Conservation (phyloP, 1,284 basidiomycete genomes). For the Malassezia caprae region DNA sequence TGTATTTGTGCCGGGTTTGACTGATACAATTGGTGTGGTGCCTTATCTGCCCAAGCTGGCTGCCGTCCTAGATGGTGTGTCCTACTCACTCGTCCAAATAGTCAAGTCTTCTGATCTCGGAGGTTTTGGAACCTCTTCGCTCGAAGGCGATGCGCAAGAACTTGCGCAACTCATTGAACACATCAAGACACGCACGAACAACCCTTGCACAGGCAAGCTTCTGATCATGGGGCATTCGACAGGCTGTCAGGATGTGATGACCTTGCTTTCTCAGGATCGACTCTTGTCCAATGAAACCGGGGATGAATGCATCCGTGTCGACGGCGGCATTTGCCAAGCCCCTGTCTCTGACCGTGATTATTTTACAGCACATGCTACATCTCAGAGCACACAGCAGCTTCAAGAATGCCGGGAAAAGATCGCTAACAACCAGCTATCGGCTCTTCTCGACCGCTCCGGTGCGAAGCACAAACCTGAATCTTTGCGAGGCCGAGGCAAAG, state of each 20-base stretch:
- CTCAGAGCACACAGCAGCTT: conserved; percentile 7
- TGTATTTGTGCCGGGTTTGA: conserved; percentile 34
- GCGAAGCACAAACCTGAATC: conserved; percentile 7
- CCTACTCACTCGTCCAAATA: conserved; percentile 32
- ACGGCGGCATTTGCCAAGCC: conserved; percentile 39
- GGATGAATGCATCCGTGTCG: conserved; percentile 9
- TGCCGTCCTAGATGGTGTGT: conserved; percentile 7
- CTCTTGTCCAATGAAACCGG: conserved; percentile 5
- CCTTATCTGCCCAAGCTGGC: conserved; percentile 32
- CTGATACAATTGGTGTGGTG: conserved; percentile 32
- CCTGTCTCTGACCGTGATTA: conserved; percentile 40
- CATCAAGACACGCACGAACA: conserved; percentile 12
- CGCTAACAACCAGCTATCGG: conserved; percentile 2
- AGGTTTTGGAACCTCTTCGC: conserved; percentile 30
- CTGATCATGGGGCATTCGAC: conserved; percentile 45
- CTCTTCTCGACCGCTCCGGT: conserved; percentile 17
- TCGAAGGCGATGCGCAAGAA: conserved; percentile 43
- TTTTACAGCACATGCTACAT: conserved; percentile 18
- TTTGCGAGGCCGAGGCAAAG: conserved; percentile 7
- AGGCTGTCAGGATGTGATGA: conserved; percentile 40
- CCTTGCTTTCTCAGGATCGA: conserved; percentile 21
- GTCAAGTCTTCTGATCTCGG: conserved; percentile 33
- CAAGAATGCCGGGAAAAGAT: conserved; percentile 17
- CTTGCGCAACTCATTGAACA: conserved; percentile 22
- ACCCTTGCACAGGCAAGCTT: conserved; percentile 19